Conservation (phyloP, 108 stramenopile genomes). For the Nitzschia palea region DNA sequence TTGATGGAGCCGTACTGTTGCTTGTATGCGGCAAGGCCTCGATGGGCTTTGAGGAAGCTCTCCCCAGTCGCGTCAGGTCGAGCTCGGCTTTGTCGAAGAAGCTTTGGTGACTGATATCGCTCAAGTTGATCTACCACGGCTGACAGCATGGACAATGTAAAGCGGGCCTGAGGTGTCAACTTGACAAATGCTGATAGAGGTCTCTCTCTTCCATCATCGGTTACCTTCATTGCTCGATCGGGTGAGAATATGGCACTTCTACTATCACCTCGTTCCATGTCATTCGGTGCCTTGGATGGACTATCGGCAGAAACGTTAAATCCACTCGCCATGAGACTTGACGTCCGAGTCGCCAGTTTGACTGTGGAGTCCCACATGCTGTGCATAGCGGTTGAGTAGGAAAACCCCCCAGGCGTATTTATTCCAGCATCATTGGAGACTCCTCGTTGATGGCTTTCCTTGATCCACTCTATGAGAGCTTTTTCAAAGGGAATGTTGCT, state of each 20-base stretch:
- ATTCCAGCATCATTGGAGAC: neutral
- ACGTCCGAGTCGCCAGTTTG: slow-evolving; percentile 1
- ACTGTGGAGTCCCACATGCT: slow-evolving; percentile 34
- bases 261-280: slow-evolving; percentile 7
- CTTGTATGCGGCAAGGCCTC: neutral
- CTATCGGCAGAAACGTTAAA: neutral
- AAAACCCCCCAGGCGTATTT: neutral
- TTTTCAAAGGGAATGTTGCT: slow-evolving; percentile 48
- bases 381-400: slow-evolving; percentile 20
- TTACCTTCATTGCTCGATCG: neutral
- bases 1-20: slow-evolving; percentile 9
- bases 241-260: slow-evolving; percentile 5
- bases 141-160: slow-evolving; percentile 38
- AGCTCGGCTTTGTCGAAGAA: neutral
- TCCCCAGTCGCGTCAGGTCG: neutral
- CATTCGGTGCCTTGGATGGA: neutral
- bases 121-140: slow-evolving; percentile 40
- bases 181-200: neutral
- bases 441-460: neutral
- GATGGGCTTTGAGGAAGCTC: neutral
- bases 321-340: neutral
- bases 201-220: neutral
- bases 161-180: slow-evolving; percentile 32
- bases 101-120: neutral
- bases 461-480: slow-evolving; percentile 37